These are phyloP conservation scores for Areca catechu DNA, from an alignment of 176 grass and related monocot genomes.

Conservation along the genomic window DNA sequence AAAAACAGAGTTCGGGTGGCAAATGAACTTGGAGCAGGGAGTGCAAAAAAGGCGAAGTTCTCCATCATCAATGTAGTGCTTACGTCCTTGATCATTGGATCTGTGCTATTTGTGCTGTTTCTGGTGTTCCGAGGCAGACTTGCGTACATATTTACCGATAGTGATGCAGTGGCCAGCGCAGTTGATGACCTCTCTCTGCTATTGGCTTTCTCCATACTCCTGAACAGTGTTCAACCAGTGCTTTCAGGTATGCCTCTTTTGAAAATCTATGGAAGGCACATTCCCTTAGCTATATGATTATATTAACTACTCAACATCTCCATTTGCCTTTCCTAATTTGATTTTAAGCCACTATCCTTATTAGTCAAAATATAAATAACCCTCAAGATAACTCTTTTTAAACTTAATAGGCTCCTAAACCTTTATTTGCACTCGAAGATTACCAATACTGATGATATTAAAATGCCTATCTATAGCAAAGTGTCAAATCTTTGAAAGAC, in stretches of 20 bases:
- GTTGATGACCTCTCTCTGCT: neutral
- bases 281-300: too few species aligned
- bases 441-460: too few species aligned
- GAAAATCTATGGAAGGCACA: neutral
- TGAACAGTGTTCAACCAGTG: slow-evolving; percentile 92
- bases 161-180: neutral
- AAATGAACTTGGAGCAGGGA: neutral
- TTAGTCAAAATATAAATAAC: too few species aligned
- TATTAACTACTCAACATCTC: too few species aligned
- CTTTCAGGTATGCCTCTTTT: slow-evolving; percentile 44
- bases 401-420: too few species aligned
- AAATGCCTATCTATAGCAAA: too few species aligned
- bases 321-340: too few species aligned
- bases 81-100: neutral
- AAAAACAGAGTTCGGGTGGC: neutral
- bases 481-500: too few species aligned
- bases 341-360: too few species aligned
- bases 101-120: neutral
- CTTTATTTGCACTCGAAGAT: too few species aligned
- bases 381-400: too few species aligned
- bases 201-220: neutral
- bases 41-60: slow-evolving; percentile 2
- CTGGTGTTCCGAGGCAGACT: slow-evolving; percentile 24
- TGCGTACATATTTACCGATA: slow-evolving; percentile 35
- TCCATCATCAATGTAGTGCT: neutral